Percentiles rank a stretch among this genome's conserved stretches.
phyloP scores from a whole-genome alignment of 345 rosid species.

The Arabidopsis suecica region DNA sequence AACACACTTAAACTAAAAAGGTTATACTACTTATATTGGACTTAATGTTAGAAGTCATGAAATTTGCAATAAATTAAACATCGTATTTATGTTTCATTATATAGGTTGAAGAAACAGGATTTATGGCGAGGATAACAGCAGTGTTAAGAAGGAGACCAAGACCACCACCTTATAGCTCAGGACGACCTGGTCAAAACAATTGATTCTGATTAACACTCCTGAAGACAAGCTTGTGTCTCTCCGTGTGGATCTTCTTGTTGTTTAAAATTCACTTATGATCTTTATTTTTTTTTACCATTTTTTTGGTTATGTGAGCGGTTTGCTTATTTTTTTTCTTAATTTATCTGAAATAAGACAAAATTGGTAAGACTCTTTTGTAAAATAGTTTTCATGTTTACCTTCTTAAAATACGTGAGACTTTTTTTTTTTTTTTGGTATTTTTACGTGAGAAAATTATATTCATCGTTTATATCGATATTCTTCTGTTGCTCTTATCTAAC shows the following conservation, averaged over 20 bases:
- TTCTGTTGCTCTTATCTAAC: background rate
- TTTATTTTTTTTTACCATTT: background rate
- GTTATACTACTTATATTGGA: background rate
- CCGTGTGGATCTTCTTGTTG: background rate
- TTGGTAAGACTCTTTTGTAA: slow-evolving; percentile 16
- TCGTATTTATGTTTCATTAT: slow-evolving; percentile 17
- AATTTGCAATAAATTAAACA: background rate
- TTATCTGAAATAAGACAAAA: slow-evolving; percentile 7
- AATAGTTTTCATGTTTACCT: slow-evolving; percentile 11
- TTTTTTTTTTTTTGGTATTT: too few relatives aligned
- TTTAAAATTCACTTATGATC: slow-evolving; percentile 5
- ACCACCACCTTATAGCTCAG: slow-evolving; percentile 33
- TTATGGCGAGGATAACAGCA: slow-evolving; percentile 31
- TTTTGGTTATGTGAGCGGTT: background rate
- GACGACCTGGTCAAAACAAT: slow-evolving; percentile 40
- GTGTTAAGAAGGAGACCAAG: slow-evolving; percentile 35
- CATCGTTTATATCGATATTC: background rate
- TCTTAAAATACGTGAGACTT: background rate
- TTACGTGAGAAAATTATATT: too few relatives aligned
- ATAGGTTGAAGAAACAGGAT: slow-evolving; percentile 41
- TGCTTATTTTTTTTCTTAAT: background rate
- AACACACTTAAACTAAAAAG: background rate
- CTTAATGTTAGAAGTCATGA: background rate
- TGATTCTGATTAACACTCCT: slow-evolving; percentile 28
- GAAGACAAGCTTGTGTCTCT: background rate